Evolutionary conservation across 2,329 filamentous ascomycete genomes (phyloP).

Genomic region (Parafenestella ontariensis): DNA sequence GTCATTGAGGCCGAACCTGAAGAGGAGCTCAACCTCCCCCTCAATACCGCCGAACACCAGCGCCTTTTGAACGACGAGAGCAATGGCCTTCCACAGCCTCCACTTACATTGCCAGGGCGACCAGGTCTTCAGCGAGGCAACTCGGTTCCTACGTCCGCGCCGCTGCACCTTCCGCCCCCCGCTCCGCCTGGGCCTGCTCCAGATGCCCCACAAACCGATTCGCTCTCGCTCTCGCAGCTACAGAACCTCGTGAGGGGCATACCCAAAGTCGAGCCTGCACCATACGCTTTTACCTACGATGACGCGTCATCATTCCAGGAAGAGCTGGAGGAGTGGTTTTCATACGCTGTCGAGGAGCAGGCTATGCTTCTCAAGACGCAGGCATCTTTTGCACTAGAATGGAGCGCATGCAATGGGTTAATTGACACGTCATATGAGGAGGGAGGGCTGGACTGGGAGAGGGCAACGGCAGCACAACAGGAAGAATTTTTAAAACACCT

Average conservation of each 20-base stretch:
- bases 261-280: conserved; percentile 51
- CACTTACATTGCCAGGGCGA: conserved; percentile 39
- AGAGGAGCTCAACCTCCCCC: conserved; percentile 43
- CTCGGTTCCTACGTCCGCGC: conserved; percentile 49
- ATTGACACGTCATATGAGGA: conserved; percentile 49
- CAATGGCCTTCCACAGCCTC: conserved; percentile 18
- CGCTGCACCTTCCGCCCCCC: conserved; percentile 54
- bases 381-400: conserved; percentile 78
- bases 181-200: conserved; percentile 44
- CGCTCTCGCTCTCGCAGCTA: conserved; percentile 57
- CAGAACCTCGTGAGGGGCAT: conserved; percentile 54
- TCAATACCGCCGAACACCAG: conserved; percentile 47
- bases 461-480: conserved; percentile 64
- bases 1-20: conserved; percentile 41
- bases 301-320: conserved; percentile 71
- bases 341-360: conserved; percentile 86
- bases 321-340: conserved; percentile 98
- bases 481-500: conserved; percentile 63
- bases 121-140: conserved; percentile 51
- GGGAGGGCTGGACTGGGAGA: conserved; percentile 68
- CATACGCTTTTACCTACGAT: conserved; percentile 78
- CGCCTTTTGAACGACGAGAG: conserved; percentile 33
- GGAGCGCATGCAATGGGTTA: conserved; percentile 57
- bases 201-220: conserved; percentile 48
- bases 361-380: conserved; percentile 78